Evolutionary conservation across 169 alveolate genomes (phyloP).

Genomic region (Fabrea salina): DNA sequence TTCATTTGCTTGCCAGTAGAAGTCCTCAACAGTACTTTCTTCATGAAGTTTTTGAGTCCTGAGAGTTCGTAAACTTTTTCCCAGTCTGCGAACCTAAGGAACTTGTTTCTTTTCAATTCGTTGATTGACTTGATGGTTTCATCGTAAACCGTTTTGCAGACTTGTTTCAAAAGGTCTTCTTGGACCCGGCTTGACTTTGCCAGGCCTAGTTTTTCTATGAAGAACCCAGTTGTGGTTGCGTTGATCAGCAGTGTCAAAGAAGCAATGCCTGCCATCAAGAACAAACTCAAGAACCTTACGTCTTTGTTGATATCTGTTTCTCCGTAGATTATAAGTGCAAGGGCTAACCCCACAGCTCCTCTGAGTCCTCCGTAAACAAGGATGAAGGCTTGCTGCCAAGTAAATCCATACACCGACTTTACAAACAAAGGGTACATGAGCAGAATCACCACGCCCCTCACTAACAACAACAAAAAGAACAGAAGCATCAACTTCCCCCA

Average conservation of each 20-base stretch:
- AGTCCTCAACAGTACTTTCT: neutral
- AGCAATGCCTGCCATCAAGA: neutral
- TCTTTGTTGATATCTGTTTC: conserved; percentile 27
- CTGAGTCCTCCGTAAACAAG: conserved; percentile 59
- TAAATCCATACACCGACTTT: conserved; percentile 46
- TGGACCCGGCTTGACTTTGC: neutral
- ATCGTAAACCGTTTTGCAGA: neutral
- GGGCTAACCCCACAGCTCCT: conserved; percentile 63
- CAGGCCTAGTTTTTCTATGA: neutral
- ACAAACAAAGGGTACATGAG: conserved; percentile 37
- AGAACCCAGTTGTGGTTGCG: neutral
- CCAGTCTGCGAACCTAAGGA: neutral
- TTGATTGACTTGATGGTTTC: neutral
- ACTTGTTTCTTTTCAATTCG: neutral
- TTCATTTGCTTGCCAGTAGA: neutral
- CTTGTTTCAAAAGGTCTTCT: neutral
- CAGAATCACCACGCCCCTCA: conserved; percentile 31
- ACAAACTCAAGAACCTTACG: neutral
- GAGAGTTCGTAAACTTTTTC: neutral
- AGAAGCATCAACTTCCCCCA: neutral
- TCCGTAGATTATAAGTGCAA: conserved; percentile 50
- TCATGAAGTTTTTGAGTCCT: neutral
- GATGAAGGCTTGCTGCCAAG: conserved; percentile 35
- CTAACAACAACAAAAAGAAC: neutral
- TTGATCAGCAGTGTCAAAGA: neutral